A percentile compares a stretch with the other conserved stretches of the same genome.
phyloP scores from a whole-genome alignment of 139 green algal genomes.

The Volvox africanus region DNA sequence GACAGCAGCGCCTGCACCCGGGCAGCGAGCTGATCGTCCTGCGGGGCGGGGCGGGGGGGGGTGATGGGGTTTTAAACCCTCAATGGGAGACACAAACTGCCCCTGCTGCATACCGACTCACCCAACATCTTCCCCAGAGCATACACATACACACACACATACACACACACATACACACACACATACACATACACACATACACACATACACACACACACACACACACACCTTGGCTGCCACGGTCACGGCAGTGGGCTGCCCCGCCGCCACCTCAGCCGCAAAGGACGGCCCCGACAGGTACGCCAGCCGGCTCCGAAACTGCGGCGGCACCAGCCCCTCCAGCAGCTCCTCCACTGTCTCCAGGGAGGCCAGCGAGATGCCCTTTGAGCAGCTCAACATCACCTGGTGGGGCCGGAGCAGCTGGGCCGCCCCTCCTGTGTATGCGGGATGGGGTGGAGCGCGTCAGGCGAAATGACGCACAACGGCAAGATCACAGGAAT shows the following conservation, averaged over 20 bases:
- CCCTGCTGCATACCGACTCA: too few species aligned
- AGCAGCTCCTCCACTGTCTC: slow-evolving; percentile 78
- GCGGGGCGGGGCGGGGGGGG: background rate
- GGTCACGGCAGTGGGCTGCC: slow-evolving; percentile 63
- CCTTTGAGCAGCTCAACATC: slow-evolving; percentile 87
- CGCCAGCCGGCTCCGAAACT: slow-evolving; percentile 63
- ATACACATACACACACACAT: background rate
- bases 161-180: slow-evolving; percentile 1
- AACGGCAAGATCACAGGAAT: background rate
- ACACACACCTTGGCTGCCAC: slow-evolving; percentile 56
- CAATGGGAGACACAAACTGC: too few species aligned
- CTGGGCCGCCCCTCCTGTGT: background rate
- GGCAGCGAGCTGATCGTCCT: slow-evolving; percentile 53
- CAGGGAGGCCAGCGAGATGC: slow-evolving; percentile 83
- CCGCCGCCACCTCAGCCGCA: slow-evolving; percentile 86
- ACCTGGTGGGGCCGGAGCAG: slow-evolving; percentile 61
- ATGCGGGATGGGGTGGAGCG: background rate
- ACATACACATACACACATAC: background rate
- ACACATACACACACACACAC: background rate
- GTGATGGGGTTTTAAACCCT: too few species aligned
- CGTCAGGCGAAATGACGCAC: background rate
- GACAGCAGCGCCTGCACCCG: slow-evolving; percentile 83
- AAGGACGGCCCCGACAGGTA: slow-evolving; percentile 94
- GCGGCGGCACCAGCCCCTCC: slow-evolving; percentile 25
- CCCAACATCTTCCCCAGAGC: background rate